A percentile compares a stretch with the other conserved stretches of the same genome.
Conservation (phyloP, 2,329 filamentous ascomycete species). For the Ophiosphaerella herpotricha region DNA sequence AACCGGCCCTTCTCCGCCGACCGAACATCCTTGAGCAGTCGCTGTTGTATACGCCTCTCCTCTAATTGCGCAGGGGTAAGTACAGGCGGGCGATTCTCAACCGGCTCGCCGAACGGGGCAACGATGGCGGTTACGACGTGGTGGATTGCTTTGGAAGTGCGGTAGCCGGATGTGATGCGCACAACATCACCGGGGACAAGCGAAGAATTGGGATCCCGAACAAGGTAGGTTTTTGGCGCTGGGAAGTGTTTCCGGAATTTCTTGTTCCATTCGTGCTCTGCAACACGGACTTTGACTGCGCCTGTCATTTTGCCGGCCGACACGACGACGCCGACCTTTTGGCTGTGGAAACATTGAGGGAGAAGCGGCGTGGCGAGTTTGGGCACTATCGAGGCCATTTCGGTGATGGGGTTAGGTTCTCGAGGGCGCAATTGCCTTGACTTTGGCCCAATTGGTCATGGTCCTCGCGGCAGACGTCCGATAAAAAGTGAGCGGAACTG, state of each 20-base stretch:
- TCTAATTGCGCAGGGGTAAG: conserved; percentile 67
- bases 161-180: conserved; percentile 68
- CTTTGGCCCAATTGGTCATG: conserved; percentile 17
- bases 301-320: conserved; percentile 78
- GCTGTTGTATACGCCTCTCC: conserved; percentile 59
- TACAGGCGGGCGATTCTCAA: conserved; percentile 68
- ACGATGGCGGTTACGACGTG: conserved; percentile 78
- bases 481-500: conserved; percentile 27
- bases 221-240: conserved; percentile 67
- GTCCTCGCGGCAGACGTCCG: conserved; percentile 7
- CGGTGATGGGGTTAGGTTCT: conserved; percentile 8
- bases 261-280: conserved; percentile 72
- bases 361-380: conserved; percentile 29
- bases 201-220: conserved; percentile 78
- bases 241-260: conserved; percentile 74
- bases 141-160: conserved; percentile 67
- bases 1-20: conserved; percentile 45
- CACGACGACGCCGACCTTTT: conserved; percentile 68
- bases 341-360: conserved; percentile 30
- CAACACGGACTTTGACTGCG: conserved; percentile 78
- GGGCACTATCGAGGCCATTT: conserved; percentile 25
- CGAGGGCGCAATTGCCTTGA: conserved; percentile 1
- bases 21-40: conserved; percentile 62
- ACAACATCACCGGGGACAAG: conserved; percentile 76
- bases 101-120: conserved; percentile 68